Conservation (phyloP, 331 rosid genomes). For the Prunus yedoensis region DNA sequence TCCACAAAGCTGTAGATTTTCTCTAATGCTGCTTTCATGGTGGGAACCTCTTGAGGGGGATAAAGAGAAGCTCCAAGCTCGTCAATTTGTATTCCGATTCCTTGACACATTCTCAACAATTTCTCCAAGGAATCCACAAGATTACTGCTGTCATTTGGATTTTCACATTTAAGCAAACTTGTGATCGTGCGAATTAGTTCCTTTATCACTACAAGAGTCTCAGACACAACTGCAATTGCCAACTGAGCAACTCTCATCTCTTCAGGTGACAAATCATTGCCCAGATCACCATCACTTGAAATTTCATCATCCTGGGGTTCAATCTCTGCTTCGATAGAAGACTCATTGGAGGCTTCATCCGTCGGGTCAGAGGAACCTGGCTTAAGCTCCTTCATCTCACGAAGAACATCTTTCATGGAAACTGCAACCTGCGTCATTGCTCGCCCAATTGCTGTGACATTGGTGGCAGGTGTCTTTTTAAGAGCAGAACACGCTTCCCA, state of each 20-base stretch:
- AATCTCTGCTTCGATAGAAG: constrained; percentile 26
- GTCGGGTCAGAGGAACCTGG: constrained; percentile 40
- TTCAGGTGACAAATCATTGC: constrained; percentile 79
- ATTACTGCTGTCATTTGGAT: constrained; percentile 38
- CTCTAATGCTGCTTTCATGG: constrained; percentile 43
- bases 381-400: constrained; percentile 92
- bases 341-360: constrained; percentile 32
- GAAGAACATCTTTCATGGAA: constrained; percentile 85
- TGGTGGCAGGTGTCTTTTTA: constrained; percentile 71
- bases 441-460: constrained; percentile 79
- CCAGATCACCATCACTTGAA: constrained; percentile 58
- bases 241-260: constrained; percentile 78
- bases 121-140: constrained; percentile 70
- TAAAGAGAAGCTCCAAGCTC: constrained; percentile 93
- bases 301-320: constrained; percentile 40
- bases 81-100: constrained; percentile 64
- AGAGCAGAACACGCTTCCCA: constrained; percentile 88
- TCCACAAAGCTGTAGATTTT: constrained; percentile 57
- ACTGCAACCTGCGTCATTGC: constrained; percentile 80
- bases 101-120: constrained; percentile 63
- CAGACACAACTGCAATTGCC: constrained; percentile 56
- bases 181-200: constrained; percentile 79
- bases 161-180: constrained; percentile 67
- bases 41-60: constrained; percentile 81
- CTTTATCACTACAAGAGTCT: constrained; percentile 52